Evolutionary conservation across 495 filamentous ascomycete species (phyloP).

Genomic region (Daldinia loculata): DNA sequence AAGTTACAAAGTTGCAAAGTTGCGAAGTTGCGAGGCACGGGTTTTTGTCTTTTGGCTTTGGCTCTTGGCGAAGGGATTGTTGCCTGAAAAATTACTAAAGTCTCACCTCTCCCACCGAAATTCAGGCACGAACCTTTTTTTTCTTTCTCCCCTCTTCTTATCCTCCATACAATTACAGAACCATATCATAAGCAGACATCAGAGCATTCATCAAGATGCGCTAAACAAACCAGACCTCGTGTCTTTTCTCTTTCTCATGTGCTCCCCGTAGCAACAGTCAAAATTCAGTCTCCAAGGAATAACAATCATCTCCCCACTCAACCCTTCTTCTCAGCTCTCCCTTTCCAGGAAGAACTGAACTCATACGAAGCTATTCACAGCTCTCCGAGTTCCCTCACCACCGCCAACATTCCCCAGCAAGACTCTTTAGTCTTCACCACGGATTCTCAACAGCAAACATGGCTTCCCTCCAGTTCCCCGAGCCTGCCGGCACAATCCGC

Average conservation of each 20-base stretch:
- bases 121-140: slow-evolving; percentile 30
- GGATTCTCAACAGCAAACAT: slow-evolving; percentile 65
- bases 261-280: slow-evolving; percentile 46
- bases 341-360: slow-evolving; percentile 65
- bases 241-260: slow-evolving; percentile 31
- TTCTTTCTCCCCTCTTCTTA: slow-evolving; percentile 24
- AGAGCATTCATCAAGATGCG: slow-evolving; percentile 47
- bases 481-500: slow-evolving; percentile 67
- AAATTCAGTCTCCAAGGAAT: slow-evolving; percentile 56
- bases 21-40: background rate
- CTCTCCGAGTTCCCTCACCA: slow-evolving; percentile 58
- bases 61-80: slow-evolving; percentile 23
- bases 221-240: slow-evolving; percentile 47
- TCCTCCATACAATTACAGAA: slow-evolving; percentile 17
- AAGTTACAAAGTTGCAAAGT: background rate
- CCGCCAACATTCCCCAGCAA: slow-evolving; percentile 61
- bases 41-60: slow-evolving; percentile 1
- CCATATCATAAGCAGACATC: slow-evolving; percentile 33
- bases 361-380: slow-evolving; percentile 57
- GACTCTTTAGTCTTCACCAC: slow-evolving; percentile 68
- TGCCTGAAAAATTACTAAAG: slow-evolving; percentile 51
- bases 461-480: slow-evolving; percentile 67
- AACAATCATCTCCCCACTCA: slow-evolving; percentile 55
- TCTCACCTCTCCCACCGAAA: slow-evolving; percentile 37
- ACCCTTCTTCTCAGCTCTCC: slow-evolving; percentile 57